Evolutionary conservation across 495 filamentous ascomycete species (phyloP).

Genomic region (Bryoglossum gracile): DNA sequence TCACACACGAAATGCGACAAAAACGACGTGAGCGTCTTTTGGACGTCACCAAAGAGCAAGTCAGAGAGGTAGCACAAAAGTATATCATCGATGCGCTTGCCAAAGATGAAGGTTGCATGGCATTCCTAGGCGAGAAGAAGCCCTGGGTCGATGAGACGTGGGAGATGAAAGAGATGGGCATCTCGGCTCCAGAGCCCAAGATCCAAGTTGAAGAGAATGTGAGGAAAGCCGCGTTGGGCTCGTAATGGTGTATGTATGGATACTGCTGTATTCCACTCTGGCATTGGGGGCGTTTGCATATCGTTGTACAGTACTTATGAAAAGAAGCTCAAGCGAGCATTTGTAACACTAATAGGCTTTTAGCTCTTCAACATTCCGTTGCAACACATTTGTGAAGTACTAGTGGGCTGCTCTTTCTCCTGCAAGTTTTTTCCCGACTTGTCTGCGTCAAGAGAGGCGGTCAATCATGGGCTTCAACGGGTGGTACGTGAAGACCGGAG

Average conservation of each 20-base stretch:
- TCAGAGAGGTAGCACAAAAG: constrained; percentile 71
- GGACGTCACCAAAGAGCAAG: constrained; percentile 75
- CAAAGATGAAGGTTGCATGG: constrained; percentile 43
- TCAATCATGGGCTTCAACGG: too few species aligned
- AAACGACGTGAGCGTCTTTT: constrained; percentile 76
- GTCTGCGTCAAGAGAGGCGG: too few species aligned
- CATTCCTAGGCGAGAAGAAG: constrained; percentile 79
- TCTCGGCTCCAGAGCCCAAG: constrained; percentile 25
- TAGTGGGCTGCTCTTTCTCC: too few species aligned
- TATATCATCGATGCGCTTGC: constrained; percentile 69
- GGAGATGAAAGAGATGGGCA: constrained; percentile 45
- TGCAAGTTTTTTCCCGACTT: too few species aligned
- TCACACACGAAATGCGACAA: constrained; percentile 87
- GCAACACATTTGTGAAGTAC: too few species aligned
- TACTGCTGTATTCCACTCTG: constrained; percentile 21
- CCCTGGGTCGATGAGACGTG: constrained; percentile 58
- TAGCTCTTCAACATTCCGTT: too few species aligned
- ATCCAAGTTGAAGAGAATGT: constrained; percentile 17
- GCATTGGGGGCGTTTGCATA: neutral
- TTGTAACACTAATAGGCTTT: too few species aligned
- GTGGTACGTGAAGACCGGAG: too few species aligned
- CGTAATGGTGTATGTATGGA: constrained; percentile 16
- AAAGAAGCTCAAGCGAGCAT: too few species aligned
- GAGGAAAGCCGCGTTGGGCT: constrained; percentile 20
- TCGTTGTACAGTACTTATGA: neutral